Base-by-base conservation (phyloP, 805 yeast genomes). In the Yamadazyma laniorum region DNA sequence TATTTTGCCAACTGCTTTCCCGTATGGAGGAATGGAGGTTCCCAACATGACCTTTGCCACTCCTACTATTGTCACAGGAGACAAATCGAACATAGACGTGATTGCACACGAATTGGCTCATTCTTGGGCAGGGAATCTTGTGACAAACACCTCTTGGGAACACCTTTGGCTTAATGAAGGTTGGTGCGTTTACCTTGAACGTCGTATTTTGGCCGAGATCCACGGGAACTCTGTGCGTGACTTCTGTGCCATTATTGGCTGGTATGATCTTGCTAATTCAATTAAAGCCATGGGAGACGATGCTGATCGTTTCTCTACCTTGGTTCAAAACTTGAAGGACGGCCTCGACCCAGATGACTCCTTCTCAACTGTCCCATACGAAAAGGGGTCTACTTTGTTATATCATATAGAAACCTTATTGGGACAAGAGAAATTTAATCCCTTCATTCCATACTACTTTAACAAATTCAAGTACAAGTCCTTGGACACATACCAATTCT, bases 81-180 rank as follows among this genome's bases (percentile, higher is more conserved):
- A 88, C 61, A 73, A 90, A 41, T 81, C 86, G 40, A 86, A 88
- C 47, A 88, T 88, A 14, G 89, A 85, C 51, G 96, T 89, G 19
- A 79, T 89, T 56, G 96, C 96, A 1, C 96, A 89, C 61, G 96
- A 89, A 61, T 72, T 89, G 48, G 90, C 95, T 1, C 96, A 89
- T 59, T 83, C 95, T 28, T 89, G 96, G 95, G 76, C 87, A 1
- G 96, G 96, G 30, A 89, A 89, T 55, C 72, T 88, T 48, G 95
- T 89, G 29, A 89, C 96, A 19, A 89, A 87, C 60, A 79, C 83
- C 52, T 83, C 93, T 0, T 89, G 95, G 93, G 90, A 86, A 55
- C 95, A 88, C 64, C 88, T 89, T 60, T 89, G 95, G 93, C 74
- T 89, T 49, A 89, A 89, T 58, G 96, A 89, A 66, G 96, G 96